Conservation (phyloP, 108 stramenopile species). For the Nitzschia sp. region DNA sequence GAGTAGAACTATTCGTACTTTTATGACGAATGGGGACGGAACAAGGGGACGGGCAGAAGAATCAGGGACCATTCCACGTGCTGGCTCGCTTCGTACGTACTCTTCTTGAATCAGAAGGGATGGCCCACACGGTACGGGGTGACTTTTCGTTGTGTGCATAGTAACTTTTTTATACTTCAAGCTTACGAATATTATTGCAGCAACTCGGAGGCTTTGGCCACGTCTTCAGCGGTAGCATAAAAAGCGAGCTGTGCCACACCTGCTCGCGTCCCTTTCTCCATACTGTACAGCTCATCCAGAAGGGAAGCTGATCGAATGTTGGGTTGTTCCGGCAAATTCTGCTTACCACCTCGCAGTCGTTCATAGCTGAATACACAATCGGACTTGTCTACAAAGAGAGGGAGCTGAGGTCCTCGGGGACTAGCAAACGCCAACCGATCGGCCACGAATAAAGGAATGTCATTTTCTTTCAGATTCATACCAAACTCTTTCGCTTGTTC, state of each 20-base stretch:
- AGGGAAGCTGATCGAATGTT: constrained; percentile 45
- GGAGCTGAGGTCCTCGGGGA: constrained; percentile 46
- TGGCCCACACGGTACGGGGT: too few species aligned
- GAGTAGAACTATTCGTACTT: too few species aligned
- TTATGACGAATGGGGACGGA: too few species aligned
- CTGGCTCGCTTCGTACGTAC: too few species aligned
- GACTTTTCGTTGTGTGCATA: too few species aligned
- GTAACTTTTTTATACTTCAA: too few species aligned
- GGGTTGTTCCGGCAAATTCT: constrained; percentile 38
- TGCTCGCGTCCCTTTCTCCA: constrained; percentile 58
- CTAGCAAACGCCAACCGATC: constrained; percentile 56
- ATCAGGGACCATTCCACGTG: background rate
- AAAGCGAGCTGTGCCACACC: constrained; percentile 48
- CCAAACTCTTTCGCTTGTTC: constrained; percentile 37
- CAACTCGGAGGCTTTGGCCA: constrained; percentile 47
- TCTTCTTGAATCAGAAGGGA: too few species aligned
- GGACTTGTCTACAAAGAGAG: constrained; percentile 45
- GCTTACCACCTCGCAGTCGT: constrained; percentile 37
- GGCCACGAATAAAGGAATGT: constrained; percentile 49
- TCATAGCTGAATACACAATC: constrained; percentile 54
- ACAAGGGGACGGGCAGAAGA: too few species aligned
- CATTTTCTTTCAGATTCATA: constrained; percentile 28
- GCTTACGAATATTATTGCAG: constrained; percentile 11
- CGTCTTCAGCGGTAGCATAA: constrained; percentile 57
- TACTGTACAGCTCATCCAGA: constrained; percentile 44